Conservation (phyloP, 106 monocot species). For the Acorus gramineus region DNA sequence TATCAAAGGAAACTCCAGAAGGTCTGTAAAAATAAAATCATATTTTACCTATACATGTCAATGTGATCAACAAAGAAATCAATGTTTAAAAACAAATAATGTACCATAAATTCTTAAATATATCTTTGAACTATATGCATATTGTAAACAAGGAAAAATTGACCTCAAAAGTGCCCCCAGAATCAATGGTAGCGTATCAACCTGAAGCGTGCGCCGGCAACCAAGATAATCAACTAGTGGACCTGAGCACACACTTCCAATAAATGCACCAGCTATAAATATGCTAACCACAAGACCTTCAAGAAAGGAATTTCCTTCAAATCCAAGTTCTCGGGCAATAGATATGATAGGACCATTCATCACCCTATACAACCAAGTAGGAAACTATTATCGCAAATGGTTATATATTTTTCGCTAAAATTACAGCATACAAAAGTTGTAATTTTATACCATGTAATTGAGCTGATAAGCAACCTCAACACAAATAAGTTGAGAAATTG, state of each 20-base stretch:
- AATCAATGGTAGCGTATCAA: conserved; percentile 67
- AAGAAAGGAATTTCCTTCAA: conserved; percentile 73
- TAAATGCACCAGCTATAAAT: conserved; percentile 85
- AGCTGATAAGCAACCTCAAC: too few relatives aligned
- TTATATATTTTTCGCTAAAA: too few relatives aligned
- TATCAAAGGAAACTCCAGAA: too few relatives aligned
- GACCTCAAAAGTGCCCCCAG: conserved; percentile 80
- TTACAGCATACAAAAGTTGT: too few relatives aligned
- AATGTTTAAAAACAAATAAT: too few relatives aligned
- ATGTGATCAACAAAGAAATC: too few relatives aligned
- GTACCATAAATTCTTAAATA: too few relatives aligned
- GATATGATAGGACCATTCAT: conserved; percentile 94
- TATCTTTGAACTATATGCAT: not conserved
- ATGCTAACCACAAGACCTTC: conserved; percentile 96
- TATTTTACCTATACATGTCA: too few relatives aligned
- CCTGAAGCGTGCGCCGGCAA: conserved; percentile 65
- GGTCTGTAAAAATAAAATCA: too few relatives aligned
- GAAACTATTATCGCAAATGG: too few relatives aligned
- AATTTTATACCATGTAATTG: too few relatives aligned
- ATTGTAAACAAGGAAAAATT: not conserved
- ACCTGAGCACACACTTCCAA: conserved; percentile 59
- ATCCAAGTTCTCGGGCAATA: conserved; percentile 71
- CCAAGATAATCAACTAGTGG: conserved; percentile 60
- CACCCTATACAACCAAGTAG: conserved; percentile 30
- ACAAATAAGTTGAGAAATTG: too few relatives aligned